Conservation (phyloP, 192 early-diverging fungal genomes). For the Dissophora globulifera region DNA sequence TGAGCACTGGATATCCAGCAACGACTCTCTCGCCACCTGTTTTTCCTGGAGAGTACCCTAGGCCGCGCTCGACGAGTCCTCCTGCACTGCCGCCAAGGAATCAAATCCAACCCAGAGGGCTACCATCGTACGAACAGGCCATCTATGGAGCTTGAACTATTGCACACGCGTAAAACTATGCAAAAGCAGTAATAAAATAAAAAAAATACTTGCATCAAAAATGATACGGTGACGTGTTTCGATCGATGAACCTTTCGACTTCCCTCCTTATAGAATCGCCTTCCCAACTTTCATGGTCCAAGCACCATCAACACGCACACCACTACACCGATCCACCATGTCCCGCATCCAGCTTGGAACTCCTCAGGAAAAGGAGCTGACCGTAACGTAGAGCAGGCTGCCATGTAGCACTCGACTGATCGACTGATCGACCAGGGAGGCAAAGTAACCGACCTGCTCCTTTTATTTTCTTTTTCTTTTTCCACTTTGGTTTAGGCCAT, state of each 20-base stretch:
- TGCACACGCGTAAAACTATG: too few relatives aligned
- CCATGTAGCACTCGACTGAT: neutral
- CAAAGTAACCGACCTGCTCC: neutral
- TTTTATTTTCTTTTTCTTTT: neutral
- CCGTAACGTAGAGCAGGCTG: constrained; percentile 2
- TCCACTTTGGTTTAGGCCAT: constrained; percentile 3
- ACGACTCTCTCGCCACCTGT: neutral
- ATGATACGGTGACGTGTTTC: too few relatives aligned
- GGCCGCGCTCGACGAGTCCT: constrained; percentile 8
- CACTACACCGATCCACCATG: constrained; percentile 14
- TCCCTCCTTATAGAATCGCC: too few relatives aligned
- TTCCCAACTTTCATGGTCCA: too few relatives aligned
- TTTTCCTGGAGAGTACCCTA: neutral
- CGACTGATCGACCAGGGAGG: neutral
- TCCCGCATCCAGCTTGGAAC: constrained; percentile 36
- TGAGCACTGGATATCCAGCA: constrained; percentile 3
- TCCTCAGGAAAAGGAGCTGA: constrained; percentile 34
- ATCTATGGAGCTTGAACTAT: neutral
- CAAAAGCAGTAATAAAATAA: too few relatives aligned
- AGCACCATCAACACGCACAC: too few relatives aligned
- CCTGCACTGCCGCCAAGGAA: constrained; percentile 20
- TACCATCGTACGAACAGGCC: neutral
- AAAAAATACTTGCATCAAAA: too few relatives aligned
- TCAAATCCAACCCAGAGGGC: neutral
- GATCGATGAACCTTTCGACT: too few relatives aligned